Base-by-base conservation (phyloP, 164 flowering plant genomes). In the Annona cherimola region DNA sequence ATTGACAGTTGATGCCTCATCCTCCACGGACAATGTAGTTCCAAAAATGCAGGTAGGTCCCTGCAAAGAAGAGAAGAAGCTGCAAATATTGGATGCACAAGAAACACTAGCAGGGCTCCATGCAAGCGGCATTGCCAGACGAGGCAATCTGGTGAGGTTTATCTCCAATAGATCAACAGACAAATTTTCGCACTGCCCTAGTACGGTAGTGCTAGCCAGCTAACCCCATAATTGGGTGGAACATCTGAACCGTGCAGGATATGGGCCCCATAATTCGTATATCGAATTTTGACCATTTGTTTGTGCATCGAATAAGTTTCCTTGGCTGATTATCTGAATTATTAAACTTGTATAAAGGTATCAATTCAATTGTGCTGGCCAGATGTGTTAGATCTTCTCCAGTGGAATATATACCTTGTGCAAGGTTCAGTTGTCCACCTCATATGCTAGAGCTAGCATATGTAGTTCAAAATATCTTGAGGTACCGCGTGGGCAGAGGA, bases 31-130 rank as follows among this genome's bases (percentile, higher is more conserved):
- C 41, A 73, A 60, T 54, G 69, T 50, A 1, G 42, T 41, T 46
- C 68, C 74, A 44, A 67, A 54, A 26, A 67, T 76, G 19, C 61
- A 67, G 42, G 55, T 69, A 9, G 83, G 83, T 46, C 74, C 80
- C 20, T 19, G 70, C 69, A 75, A 76, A 72, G 87, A 81, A 45
- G 82, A 16, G 35, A 42, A 46, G 39, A 60, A 79, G 66, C 43
- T 83, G 77, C 87, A 81, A 74, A 43, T 77, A 39, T 67, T 91
- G 75, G 78, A 77, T 42, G 83, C 74, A 55, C 81, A 86, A 76
- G 90, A 88, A 76, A 89, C 92, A 9, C 59, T 91, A 73, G 85
- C 80, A 45, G 83, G 75, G 45, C 77, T 91, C 59, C 80, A 73
- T 75, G 74, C 83, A 43, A 45, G 62, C 12, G 59, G 75, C 71